Base-by-base conservation (phyloP, 192 early-diverging fungal species). In the Borealophlyctis nickersoniae region DNA sequence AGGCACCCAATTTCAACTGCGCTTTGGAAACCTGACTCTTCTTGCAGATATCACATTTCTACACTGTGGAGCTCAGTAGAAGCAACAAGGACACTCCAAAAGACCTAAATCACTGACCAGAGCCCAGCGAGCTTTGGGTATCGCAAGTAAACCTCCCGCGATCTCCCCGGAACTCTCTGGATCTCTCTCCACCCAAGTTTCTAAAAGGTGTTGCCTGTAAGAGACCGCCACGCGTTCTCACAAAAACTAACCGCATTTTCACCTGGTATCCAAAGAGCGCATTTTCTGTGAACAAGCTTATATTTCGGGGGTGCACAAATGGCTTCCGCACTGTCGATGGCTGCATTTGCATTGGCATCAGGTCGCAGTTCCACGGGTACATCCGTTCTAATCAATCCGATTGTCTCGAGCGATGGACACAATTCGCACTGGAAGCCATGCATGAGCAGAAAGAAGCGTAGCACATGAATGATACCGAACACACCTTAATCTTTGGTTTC, bases 21-120 rank as follows among this genome's bases (percentile, higher is more conserved):
- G 22, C 49, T 52, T 56, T 31, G 7, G 39, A 45, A 16, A 34
- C 30, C 19, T 23, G 24, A n/a, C 32, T 53, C 13, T 24, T 63
- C 29, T 76, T 76, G 55, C 78, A 80, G 32, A 77, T 61, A 4
- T 64, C 68, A 52, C 78, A 80, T 70, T 80, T 80, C 76, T 73
- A 33, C 19, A n/a, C n/a, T n/a, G n/a, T 28, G 16, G 36, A 4
- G 49, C 26, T 13, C 55, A 53, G 39, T 45, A 5, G 49, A 39
- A 49, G 30, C 11, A 54, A 58, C 34, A 36, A 11, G 31, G 34
- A 52, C 30, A n/a, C n/a, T n/a, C n/a, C n/a, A n/a, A n/a, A 55
- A 39, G 52, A 7, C 23, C 0, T 36, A 0, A 58, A 32, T 19
- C 31, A 14, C 65, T 48, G n/a, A 67, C 71, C 39, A 81, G 71